Conservation (phyloP, 768 basidiomycete genomes). For the Chalciporus sphaerocephalus region DNA sequence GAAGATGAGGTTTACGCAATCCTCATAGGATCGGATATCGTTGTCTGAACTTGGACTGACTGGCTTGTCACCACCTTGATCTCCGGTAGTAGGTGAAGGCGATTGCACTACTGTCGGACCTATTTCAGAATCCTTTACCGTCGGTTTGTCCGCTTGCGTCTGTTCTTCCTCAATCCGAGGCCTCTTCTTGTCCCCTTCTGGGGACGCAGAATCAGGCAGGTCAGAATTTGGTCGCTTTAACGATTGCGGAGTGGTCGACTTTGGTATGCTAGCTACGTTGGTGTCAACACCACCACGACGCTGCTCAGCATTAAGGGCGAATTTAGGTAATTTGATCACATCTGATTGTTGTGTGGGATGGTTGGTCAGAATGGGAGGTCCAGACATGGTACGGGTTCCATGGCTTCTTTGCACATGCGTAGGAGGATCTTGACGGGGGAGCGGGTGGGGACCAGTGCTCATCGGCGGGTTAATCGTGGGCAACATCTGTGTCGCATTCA, state of each 20-base stretch:
- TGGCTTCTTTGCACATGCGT: not conserved
- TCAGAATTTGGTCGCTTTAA: conserved; percentile 19
- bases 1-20: conserved; percentile 38
- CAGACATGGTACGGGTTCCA: conserved; percentile 5
- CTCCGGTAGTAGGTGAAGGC: not conserved
- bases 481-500: conserved; percentile 4
- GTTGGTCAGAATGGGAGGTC: conserved; percentile 1
- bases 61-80: not conserved
- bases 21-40: conserved; percentile 38
- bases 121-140: not conserved
- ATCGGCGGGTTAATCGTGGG: conserved; percentile 7
- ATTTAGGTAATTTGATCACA: conserved; percentile 1
- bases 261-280: not conserved
- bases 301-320: not conserved
- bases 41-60: conserved; percentile 1
- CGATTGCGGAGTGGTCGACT: conserved; percentile 2
- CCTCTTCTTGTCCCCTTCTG: conserved; percentile 18
- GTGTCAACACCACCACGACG: not conserved
- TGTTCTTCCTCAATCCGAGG: conserved; percentile 15
- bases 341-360: conserved; percentile 1
- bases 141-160: not conserved
- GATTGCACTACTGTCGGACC: not conserved
- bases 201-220: conserved; percentile 2
- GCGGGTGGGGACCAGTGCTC: conserved; percentile 8
- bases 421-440: not conserved